Evolutionary conservation across 768 basidiomycete genomes (phyloP).

Genomic region (Asterophora parasitica): DNA sequence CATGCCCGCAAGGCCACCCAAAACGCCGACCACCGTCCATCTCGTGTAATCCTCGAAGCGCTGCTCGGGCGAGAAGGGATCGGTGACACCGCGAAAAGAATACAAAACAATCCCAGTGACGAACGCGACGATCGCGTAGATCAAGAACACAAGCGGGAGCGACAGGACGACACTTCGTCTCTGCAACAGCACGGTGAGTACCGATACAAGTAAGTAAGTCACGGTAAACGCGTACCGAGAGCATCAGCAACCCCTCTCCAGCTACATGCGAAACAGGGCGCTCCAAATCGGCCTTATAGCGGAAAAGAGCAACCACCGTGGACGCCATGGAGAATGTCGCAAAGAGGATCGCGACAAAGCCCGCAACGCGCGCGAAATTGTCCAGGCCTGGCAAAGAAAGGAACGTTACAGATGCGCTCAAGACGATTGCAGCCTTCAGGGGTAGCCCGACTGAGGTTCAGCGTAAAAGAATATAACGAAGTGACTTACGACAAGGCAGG

Average conservation of each 20-base stretch:
- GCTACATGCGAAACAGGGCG: constrained; percentile 45
- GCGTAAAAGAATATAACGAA: constrained; percentile 2
- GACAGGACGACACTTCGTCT: constrained; percentile 62
- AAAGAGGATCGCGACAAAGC: constrained; percentile 63
- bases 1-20: constrained; percentile 62
- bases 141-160: constrained; percentile 68
- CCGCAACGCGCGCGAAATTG: constrained; percentile 55
- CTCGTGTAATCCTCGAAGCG: constrained; percentile 57
- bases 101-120: constrained; percentile 62
- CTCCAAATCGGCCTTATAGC: constrained; percentile 63
- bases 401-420: constrained; percentile 80
- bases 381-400: constrained; percentile 75
- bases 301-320: constrained; percentile 64
- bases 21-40: constrained; percentile 57
- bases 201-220: background rate
- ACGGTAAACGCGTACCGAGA: constrained; percentile 35
- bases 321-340: constrained; percentile 67
- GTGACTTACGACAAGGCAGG: constrained; percentile 55
- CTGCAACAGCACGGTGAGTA: constrained; percentile 25
- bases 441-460: constrained; percentile 13
- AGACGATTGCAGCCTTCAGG: constrained; percentile 67
- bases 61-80: constrained; percentile 28
- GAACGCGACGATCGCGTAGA: constrained; percentile 68
- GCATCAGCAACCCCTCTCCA: constrained; percentile 49
- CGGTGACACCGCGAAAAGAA: constrained; percentile 50